A percentile compares a stretch with the other conserved stretches of the same genome.
These are phyloP conservation scores for Colletotrichum simmondsii DNA, from an alignment of 2,329 filamentous ascomycete genomes.

Conservation along the genomic window DNA sequence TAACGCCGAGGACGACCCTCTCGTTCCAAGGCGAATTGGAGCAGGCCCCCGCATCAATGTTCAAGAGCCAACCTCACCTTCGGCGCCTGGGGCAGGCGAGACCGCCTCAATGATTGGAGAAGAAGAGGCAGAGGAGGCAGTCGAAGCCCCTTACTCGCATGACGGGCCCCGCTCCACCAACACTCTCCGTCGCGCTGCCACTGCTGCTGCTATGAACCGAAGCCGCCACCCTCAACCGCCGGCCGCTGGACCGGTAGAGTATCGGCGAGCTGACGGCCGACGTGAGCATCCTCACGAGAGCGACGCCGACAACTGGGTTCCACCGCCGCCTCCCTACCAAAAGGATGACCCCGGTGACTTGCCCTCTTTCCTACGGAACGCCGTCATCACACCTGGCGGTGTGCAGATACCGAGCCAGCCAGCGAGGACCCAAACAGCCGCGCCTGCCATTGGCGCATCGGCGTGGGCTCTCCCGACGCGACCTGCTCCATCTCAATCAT, in stretches of 20 bases:
- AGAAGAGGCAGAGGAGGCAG: slow-evolving; percentile 64
- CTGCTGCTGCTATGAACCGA: slow-evolving; percentile 80
- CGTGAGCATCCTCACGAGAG: slow-evolving; percentile 85
- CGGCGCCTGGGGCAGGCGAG: slow-evolving; percentile 51
- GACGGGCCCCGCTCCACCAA: slow-evolving; percentile 76
- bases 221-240: slow-evolving; percentile 70
- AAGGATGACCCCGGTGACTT: slow-evolving; percentile 69
- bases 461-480: slow-evolving; percentile 29
- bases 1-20: slow-evolving; percentile 60
- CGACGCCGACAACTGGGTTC: slow-evolving; percentile 89
- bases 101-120: slow-evolving; percentile 62
- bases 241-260: slow-evolving; percentile 66
- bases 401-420: slow-evolving; percentile 37
- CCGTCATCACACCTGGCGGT: slow-evolving; percentile 51
- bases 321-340: slow-evolving; percentile 84
- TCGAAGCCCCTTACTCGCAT: slow-evolving; percentile 80
- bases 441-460: slow-evolving; percentile 25
- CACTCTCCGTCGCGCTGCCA: slow-evolving; percentile 78
- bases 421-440: slow-evolving; percentile 37
- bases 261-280: slow-evolving; percentile 75
- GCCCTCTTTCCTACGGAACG: slow-evolving; percentile 66
- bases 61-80: slow-evolving; percentile 16
- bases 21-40: slow-evolving; percentile 62
- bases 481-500: slow-evolving; percentile 12
- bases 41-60: slow-evolving; percentile 42